phyloP scores from a whole-genome alignment of 352 stramenopile species.

The Stramenopiles sp. region DNA sequence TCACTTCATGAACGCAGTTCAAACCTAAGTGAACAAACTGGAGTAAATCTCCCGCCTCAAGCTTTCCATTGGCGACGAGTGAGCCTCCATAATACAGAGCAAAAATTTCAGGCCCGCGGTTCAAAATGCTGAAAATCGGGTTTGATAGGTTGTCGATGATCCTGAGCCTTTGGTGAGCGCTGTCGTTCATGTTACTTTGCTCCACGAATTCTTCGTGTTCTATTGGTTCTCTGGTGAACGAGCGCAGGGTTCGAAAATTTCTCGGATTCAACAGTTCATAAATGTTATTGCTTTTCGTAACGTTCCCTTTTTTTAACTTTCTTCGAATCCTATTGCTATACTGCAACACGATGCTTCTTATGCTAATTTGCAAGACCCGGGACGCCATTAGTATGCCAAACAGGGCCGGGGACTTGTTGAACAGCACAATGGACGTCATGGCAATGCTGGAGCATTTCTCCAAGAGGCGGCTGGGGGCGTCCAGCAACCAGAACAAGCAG shows the following conservation, averaged over 20 bases:
- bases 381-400: neutral
- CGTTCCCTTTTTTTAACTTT: neutral
- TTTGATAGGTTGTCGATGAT: neutral
- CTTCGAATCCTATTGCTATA: neutral
- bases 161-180: neutral
- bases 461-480: neutral
- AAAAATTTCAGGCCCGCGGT: conserved; percentile 7
- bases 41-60: neutral
- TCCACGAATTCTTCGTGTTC: conserved; percentile 12
- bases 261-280: conserved; percentile 7
- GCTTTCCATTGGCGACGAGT: neutral
- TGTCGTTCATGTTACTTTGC: neutral
- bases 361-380: neutral
- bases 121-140: neutral
- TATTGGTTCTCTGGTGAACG: neutral
- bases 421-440: neutral
- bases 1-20: neutral
- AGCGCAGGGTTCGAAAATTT: conserved; percentile 8
- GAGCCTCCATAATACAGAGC: conserved; percentile 2
- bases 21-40: neutral
- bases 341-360: neutral
- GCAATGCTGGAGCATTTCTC: neutral
- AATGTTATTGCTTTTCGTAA: neutral
- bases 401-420: neutral
- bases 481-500: conserved; percentile 9